A percentile compares a stretch with the other conserved stretches of the same genome.
phyloP scores from a whole-genome alignment of 305 asterid species.

The Andrographis paniculata region DNA sequence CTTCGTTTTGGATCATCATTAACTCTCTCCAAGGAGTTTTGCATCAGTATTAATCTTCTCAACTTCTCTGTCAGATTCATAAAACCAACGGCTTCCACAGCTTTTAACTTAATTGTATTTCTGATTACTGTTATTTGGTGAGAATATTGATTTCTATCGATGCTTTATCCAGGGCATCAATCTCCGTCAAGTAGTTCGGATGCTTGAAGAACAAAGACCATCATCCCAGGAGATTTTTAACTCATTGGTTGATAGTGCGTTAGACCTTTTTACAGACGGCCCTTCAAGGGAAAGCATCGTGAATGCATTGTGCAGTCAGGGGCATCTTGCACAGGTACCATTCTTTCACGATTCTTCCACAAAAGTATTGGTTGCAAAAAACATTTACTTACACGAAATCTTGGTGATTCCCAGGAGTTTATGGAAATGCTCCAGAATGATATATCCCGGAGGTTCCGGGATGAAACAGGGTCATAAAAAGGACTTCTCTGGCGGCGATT shows the following conservation, averaged over 20 bases:
- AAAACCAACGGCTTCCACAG: no score
- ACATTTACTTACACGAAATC: background rate
- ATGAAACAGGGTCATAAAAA: slow-evolving; percentile 21
- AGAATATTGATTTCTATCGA: background rate
- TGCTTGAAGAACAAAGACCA: slow-evolving; percentile 34
- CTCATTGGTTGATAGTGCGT: slow-evolving; percentile 39
- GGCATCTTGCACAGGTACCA: slow-evolving; percentile 54
- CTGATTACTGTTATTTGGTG: no score
- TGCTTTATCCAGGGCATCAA: slow-evolving; percentile 21
- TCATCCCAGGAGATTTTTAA: slow-evolving; percentile 42
- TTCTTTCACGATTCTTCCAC: background rate
- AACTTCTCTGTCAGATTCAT: no score
- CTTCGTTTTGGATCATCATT: no score
- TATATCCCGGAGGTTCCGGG: slow-evolving; percentile 32
- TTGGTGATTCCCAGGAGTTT: slow-evolving; percentile 38
- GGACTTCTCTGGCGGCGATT: no score
- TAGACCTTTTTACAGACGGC: slow-evolving; percentile 19
- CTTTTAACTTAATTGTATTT: no score
- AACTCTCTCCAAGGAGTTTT: no score
- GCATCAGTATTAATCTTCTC: no score
- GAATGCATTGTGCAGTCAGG: slow-evolving; percentile 38
- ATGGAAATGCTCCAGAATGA: slow-evolving; percentile 47
- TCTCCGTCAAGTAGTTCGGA: slow-evolving; percentile 39
- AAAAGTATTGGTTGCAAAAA: background rate
- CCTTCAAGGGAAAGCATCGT: slow-evolving; percentile 24